Evolutionary conservation across 2,329 filamentous ascomycete genomes (phyloP).

Genomic region (Penicillium sp.): DNA sequence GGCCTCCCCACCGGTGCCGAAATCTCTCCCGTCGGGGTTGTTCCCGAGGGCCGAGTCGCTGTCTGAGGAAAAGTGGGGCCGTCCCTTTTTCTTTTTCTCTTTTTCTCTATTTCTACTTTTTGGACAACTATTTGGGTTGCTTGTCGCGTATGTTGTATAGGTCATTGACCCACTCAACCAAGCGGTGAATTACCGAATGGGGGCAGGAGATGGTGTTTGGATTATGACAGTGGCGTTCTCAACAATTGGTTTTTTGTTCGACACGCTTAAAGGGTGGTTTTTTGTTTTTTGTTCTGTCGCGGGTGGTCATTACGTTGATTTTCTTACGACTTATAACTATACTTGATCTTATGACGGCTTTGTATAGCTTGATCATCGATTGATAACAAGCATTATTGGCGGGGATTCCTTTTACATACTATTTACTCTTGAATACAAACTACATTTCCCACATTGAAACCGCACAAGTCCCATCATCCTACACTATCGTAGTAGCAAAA

Average conservation of each 20-base stretch:
- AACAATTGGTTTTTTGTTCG: not conserved
- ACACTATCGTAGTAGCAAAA: too few species aligned
- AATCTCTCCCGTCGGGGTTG: not conserved
- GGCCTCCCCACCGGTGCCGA: conserved; percentile 1
- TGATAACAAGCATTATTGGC: not conserved
- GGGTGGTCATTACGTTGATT: not conserved
- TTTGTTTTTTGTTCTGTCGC: not conserved
- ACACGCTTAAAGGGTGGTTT: not conserved
- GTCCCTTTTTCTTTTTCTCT: not conserved
- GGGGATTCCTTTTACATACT: not conserved
- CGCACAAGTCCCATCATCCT: too few species aligned
- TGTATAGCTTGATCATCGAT: not conserved
- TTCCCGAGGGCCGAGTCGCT: conserved; percentile 22
- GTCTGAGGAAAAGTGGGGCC: conserved; percentile 9
- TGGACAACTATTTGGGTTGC: not conserved
- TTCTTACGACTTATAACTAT: not conserved
- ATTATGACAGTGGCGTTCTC: not conserved
- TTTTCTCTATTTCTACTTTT: not conserved
- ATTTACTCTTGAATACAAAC: not conserved
- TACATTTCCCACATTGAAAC: too few species aligned
- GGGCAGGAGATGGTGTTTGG: not conserved
- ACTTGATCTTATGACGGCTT: not conserved
- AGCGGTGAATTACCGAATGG: too few species aligned
- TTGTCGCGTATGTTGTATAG: too few species aligned
- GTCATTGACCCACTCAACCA: too few species aligned